Conservation (phyloP, 176 grass and related monocot genomes). For the Themeda triandra region DNA sequence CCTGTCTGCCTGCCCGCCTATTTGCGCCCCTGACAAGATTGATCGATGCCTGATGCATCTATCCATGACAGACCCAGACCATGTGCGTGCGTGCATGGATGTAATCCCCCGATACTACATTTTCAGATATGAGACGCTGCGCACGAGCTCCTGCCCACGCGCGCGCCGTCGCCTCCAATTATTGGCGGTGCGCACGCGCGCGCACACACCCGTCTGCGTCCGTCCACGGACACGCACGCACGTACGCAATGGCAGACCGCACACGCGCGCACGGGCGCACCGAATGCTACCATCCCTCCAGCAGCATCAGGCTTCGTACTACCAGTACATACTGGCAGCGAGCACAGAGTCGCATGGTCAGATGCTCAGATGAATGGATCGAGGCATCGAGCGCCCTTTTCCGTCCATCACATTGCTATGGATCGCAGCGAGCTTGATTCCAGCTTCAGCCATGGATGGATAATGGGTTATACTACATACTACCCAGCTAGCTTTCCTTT, state of each 20-base stretch:
- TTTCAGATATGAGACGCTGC: background rate
- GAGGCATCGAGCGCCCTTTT: background rate
- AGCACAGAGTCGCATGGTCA: background rate
- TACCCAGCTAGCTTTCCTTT: background rate
- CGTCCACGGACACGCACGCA: background rate
- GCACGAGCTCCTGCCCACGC: no score
- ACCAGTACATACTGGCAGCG: background rate
- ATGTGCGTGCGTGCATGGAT: background rate
- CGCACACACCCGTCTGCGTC: no score
- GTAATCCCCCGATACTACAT: background rate
- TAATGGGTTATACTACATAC: background rate
- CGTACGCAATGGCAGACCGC: background rate
- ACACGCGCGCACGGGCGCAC: background rate
- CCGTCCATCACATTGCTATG: background rate
- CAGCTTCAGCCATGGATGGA: background rate
- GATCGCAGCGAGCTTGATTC: background rate
- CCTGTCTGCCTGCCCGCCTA: background rate
- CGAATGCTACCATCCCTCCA: background rate
- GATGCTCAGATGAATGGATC: background rate
- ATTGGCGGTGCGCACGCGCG: background rate
- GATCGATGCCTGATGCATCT: background rate
- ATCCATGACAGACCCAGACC: background rate
- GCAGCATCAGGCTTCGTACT: background rate
- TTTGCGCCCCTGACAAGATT: background rate
- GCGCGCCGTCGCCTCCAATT: background rate